Conservation (phyloP, 1,139 yeast species). For the Sugiyamaella xylanicola region DNA sequence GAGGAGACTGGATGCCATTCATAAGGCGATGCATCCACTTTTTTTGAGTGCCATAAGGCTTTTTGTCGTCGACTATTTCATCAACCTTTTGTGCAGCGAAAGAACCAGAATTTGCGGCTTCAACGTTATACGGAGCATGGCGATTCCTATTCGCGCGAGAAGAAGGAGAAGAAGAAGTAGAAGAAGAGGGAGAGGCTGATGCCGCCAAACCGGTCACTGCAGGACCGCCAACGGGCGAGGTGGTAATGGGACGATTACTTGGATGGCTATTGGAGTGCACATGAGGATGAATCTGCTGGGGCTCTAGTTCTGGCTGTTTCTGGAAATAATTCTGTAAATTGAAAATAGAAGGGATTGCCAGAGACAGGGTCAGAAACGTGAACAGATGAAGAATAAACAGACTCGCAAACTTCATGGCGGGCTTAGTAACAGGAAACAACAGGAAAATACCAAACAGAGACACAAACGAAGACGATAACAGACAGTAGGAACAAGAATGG, state of each 20-base stretch:
- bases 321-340: constrained; percentile 13
- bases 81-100: constrained; percentile 14
- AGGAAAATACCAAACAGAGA: not conserved
- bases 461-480: not conserved
- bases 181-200: not conserved
- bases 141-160: constrained; percentile 21
- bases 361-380: not conserved
- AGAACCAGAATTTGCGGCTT: constrained; percentile 15
- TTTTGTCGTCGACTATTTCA: not conserved
- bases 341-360: constrained; percentile 11
- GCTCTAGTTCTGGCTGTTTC: constrained; percentile 9
- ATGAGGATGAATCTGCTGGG: too few species aligned
- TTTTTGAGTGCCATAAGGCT: not conserved
- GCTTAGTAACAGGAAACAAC: not conserved
- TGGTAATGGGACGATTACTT: constrained; percentile 5
- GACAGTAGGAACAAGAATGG: not conserved
- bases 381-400: not conserved
- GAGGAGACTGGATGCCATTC: constrained; percentile 24
- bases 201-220: constrained; percentile 6
- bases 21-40: constrained; percentile 13
- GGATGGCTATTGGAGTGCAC: not conserved
- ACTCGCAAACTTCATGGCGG: not conserved
- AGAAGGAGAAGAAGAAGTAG: not conserved
- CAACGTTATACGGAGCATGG: constrained; percentile 22
- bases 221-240: constrained; percentile 15